These are phyloP conservation scores for Scedosporium boydii DNA, from an alignment of 2,329 filamentous ascomycete species.

Conservation along the genomic window DNA sequence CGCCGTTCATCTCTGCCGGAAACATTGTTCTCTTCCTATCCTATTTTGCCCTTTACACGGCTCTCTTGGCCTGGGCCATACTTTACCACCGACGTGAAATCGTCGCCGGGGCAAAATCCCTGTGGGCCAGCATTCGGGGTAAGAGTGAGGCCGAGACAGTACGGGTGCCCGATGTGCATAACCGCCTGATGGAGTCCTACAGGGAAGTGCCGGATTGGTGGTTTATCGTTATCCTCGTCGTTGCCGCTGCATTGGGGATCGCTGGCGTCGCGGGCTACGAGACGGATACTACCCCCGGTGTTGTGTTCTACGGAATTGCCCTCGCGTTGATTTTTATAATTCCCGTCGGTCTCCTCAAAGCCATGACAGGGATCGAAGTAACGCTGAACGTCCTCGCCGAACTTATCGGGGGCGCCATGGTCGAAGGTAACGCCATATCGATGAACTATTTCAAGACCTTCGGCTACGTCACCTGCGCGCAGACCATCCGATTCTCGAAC, in stretches of 20 bases:
- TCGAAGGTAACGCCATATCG: constrained; percentile 39
- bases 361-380: constrained; percentile 42
- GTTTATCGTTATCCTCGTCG: constrained; percentile 33
- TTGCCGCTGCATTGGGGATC: constrained; percentile 35
- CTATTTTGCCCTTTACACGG: constrained; percentile 46
- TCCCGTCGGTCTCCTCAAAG: constrained; percentile 41
- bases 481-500: constrained; percentile 40
- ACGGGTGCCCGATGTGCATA: constrained; percentile 33
- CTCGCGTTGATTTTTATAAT: constrained; percentile 42
- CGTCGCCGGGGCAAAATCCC: constrained; percentile 35
- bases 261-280: constrained; percentile 37
- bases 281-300: constrained; percentile 39
- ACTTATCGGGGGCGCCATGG: constrained; percentile 41
- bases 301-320: constrained; percentile 40
- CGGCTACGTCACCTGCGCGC: constrained; percentile 38
- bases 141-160: constrained; percentile 23
- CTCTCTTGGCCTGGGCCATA: constrained; percentile 37
- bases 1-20: constrained; percentile 39
- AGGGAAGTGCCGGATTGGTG: constrained; percentile 44
- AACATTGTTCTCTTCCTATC: constrained; percentile 43
- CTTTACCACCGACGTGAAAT: constrained; percentile 46
- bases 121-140: constrained; percentile 34
- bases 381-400: constrained; percentile 44
- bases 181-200: constrained; percentile 37
- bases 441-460: constrained; percentile 48